Conservation (phyloP, 2,329 filamentous ascomycete species). For the Lachnellula cervina region DNA sequence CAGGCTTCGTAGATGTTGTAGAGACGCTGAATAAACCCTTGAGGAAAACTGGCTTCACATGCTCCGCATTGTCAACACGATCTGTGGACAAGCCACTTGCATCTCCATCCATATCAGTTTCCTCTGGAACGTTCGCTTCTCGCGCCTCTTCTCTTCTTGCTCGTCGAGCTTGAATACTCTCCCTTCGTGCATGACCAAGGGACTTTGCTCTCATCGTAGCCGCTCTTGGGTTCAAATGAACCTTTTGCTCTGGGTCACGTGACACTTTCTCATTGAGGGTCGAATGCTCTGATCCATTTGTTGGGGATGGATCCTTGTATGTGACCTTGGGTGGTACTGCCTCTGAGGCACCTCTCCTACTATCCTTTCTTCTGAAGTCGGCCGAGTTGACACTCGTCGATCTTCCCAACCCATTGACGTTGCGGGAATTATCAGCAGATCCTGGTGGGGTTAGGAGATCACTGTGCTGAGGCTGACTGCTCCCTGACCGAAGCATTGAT, state of each 20-base stretch:
- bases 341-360: slow-evolving; percentile 50
- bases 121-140: slow-evolving; percentile 79
- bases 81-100: slow-evolving; percentile 57
- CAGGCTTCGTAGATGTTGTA: slow-evolving; percentile 88
- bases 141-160: slow-evolving; percentile 66
- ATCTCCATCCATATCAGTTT: slow-evolving; percentile 76
- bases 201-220: slow-evolving; percentile 76
- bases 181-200: slow-evolving; percentile 79
- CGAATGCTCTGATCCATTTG: slow-evolving; percentile 76
- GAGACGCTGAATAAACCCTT: slow-evolving; percentile 97
- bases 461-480: slow-evolving; percentile 66
- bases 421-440: slow-evolving; percentile 55
- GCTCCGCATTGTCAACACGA: slow-evolving; percentile 62
- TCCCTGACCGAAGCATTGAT: slow-evolving; percentile 49
- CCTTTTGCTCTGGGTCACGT: slow-evolving; percentile 41
- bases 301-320: slow-evolving; percentile 62
- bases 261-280: slow-evolving; percentile 46
- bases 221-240: slow-evolving; percentile 48
- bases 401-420: slow-evolving; percentile 68
- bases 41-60: slow-evolving; percentile 89
- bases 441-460: slow-evolving; percentile 72
- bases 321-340: slow-evolving; percentile 44
- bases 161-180: slow-evolving; percentile 86
- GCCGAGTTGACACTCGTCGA: slow-evolving; percentile 91
- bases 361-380: slow-evolving; percentile 66